Percentiles rank a stretch among this genome's conserved stretches.
Conservation (phyloP, 108 stramenopile genomes). For the Fragilariopsis cylindrus region DNA sequence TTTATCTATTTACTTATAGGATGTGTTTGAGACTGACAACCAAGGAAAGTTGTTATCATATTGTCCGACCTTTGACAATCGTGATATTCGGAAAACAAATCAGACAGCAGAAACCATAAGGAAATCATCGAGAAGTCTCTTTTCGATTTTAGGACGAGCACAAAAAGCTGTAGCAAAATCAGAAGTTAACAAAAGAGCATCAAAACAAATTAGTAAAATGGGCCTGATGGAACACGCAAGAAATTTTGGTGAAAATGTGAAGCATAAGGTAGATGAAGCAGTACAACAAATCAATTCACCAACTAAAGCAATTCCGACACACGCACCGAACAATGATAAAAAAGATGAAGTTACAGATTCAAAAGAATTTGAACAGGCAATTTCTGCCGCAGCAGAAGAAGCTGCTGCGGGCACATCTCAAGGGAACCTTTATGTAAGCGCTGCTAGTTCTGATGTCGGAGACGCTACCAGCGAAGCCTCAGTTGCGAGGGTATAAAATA, state of each 20-base stretch:
- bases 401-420: constrained; percentile 10
- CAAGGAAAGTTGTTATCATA: constrained; percentile 79
- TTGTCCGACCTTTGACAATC: constrained; percentile 90
- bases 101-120: constrained; percentile 64
- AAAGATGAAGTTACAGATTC: constrained; percentile 17
- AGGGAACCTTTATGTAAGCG: not conserved
- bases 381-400: constrained; percentile 35
- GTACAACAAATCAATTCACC: constrained; percentile 36
- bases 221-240: constrained; percentile 43
- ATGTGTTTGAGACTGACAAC: constrained; percentile 88
- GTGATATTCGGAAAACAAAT: constrained; percentile 75
- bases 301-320: constrained; percentile 16
- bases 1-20: not conserved
- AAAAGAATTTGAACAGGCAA: constrained; percentile 39
- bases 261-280: constrained; percentile 48
- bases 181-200: constrained; percentile 53
- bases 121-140: constrained; percentile 64
- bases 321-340: not conserved
- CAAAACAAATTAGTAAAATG: constrained; percentile 34
- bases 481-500: not conserved
- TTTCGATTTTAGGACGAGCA: constrained; percentile 58
- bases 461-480: not conserved
- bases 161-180: constrained; percentile 59
- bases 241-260: constrained; percentile 42
- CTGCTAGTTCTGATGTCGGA: not conserved